A percentile compares a stretch with the other conserved stretches of the same genome.
Conservation (phyloP, 495 filamentous ascomycete genomes). For the Entonaema liquescens region DNA sequence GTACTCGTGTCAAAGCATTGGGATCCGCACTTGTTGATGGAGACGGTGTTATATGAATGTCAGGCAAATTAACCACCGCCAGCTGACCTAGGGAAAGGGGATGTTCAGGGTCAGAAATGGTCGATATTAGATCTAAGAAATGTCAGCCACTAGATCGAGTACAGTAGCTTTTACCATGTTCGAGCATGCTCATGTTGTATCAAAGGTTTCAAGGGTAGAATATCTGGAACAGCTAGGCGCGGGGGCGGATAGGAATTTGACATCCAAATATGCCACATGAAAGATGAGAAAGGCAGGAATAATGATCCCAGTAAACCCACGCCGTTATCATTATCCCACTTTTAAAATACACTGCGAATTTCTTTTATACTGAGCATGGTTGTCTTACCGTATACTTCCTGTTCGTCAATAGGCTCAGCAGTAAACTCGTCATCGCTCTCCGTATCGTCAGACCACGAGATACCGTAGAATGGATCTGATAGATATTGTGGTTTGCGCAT, state of each 20-base stretch:
- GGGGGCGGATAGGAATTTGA: conserved; percentile 24
- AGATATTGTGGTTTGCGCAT: conserved; percentile 45
- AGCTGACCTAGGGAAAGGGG: conserved; percentile 91
- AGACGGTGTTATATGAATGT: conserved; percentile 80
- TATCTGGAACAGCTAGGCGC: conserved; percentile 23
- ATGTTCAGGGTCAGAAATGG: conserved; percentile 95
- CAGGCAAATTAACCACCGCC: conserved; percentile 90
- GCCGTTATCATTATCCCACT: neutral
- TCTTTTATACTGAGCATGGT: neutral
- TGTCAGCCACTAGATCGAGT: conserved; percentile 48
- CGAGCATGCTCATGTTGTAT: conserved; percentile 11
- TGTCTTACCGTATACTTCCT: conserved; percentile 90
- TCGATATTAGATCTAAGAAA: conserved; percentile 82
- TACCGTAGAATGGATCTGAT: conserved; percentile 41
- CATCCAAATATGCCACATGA: conserved; percentile 11
- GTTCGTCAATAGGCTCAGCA: conserved; percentile 89
- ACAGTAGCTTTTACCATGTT: neutral
- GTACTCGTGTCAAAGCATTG: conserved; percentile 59
- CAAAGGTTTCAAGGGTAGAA: conserved; percentile 8
- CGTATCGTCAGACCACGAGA: conserved; percentile 38
- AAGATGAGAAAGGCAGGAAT: neutral
- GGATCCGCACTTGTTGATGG: conserved; percentile 62
- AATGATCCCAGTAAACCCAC: neutral
- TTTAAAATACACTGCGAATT: neutral
- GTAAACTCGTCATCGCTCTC: conserved; percentile 65